Percentiles rank a stretch among this genome's conserved stretches.
Conservation (phyloP, 108 stramenopile genomes). For the Skeletonema costatum region DNA sequence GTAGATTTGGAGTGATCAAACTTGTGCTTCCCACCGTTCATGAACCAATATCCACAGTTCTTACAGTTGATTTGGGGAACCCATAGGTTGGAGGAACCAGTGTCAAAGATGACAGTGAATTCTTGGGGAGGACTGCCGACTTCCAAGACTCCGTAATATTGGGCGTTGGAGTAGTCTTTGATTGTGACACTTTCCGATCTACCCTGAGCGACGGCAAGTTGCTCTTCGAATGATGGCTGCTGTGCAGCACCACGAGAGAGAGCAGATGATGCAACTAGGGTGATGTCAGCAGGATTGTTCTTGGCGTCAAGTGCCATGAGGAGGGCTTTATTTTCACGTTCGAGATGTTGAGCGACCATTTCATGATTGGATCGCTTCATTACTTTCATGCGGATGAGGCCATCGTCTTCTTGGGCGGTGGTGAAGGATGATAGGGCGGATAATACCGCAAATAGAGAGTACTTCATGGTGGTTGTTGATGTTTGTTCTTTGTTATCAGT, state of each 20-base stretch:
- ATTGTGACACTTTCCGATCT: slow-evolving; percentile 66
- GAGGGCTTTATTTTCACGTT: slow-evolving; percentile 71
- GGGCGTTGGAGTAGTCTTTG: slow-evolving; percentile 90
- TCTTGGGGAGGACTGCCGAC: slow-evolving; percentile 82
- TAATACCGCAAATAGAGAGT: slow-evolving; percentile 8
- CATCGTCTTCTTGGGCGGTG: slow-evolving; percentile 9
- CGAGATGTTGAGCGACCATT: slow-evolving; percentile 64
- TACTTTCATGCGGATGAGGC: slow-evolving; percentile 42
- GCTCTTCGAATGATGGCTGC: neutral
- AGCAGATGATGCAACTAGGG: neutral
- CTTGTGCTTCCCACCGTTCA: slow-evolving; percentile 59
- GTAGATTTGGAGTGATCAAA: slow-evolving; percentile 57
- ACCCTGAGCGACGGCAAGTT: slow-evolving; percentile 16
- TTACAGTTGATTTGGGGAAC: slow-evolving; percentile 86
- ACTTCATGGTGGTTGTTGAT: slow-evolving; percentile 11
- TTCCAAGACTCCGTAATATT: slow-evolving; percentile 73
- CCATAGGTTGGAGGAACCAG: slow-evolving; percentile 96
- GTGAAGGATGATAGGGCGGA: neutral
- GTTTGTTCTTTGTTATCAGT: neutral
- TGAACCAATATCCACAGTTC: slow-evolving; percentile 51
- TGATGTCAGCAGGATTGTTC: neutral
- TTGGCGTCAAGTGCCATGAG: slow-evolving; percentile 15
- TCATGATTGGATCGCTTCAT: slow-evolving; percentile 67
- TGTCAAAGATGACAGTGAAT: slow-evolving; percentile 94
- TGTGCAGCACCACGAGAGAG: neutral